phyloP scores from a whole-genome alignment of 768 basidiomycete species.

The Agaricus subrufescens region DNA sequence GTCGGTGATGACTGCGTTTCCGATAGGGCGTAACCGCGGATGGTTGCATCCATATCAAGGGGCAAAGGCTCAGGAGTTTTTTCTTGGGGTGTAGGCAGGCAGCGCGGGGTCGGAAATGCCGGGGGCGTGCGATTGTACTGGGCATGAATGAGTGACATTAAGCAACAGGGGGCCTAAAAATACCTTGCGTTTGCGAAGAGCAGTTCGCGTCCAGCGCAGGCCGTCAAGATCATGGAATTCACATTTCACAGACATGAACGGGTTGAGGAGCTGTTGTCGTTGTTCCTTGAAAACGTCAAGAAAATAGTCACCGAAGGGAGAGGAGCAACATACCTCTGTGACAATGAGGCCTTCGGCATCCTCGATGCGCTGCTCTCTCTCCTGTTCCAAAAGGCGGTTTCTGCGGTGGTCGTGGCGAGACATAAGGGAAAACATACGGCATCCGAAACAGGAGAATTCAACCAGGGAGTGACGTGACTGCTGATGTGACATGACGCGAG shows the following conservation, averaged over 20 bases:
- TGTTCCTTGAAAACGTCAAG: slow-evolving; percentile 29
- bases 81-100: not conserved
- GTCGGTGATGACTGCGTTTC: not conserved
- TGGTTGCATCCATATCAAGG: not conserved
- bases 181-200: slow-evolving; percentile 26
- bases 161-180: not conserved
- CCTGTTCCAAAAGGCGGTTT: slow-evolving; percentile 41
- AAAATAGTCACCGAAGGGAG: not conserved
- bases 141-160: not conserved
- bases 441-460: not conserved
- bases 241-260: slow-evolving; percentile 53
- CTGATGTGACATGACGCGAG: slow-evolving; percentile 3
- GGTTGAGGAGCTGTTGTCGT: slow-evolving; percentile 29
- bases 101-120: not conserved
- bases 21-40: not conserved
- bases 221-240: slow-evolving; percentile 63
- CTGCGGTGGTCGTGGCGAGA: slow-evolving; percentile 44
- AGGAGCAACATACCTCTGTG: slow-evolving; percentile 39
- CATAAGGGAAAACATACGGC: slow-evolving; percentile 9
- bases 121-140: not conserved
- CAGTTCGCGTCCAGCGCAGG: slow-evolving; percentile 41
- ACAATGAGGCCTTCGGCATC: slow-evolving; percentile 53
- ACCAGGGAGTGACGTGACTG: slow-evolving; percentile 4
- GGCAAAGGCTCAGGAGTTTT: not conserved
- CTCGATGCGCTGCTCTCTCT: slow-evolving; percentile 48